phyloP scores from a whole-genome alignment of 176 grass and related monocot genomes.

The Oryza glaberrima region DNA sequence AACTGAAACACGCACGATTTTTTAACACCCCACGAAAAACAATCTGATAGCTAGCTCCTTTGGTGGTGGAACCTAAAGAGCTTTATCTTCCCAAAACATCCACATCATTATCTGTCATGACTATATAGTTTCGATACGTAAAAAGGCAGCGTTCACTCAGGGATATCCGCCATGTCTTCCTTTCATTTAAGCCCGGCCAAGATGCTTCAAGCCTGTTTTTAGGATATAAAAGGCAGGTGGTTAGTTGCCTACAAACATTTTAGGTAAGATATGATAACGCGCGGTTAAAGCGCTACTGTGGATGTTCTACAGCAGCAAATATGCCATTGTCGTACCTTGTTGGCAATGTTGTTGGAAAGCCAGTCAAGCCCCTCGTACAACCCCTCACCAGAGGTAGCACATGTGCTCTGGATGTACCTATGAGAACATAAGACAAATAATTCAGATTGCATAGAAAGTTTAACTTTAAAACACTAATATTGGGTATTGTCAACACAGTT shows the following conservation, averaged over 20 bases:
- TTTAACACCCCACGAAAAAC: constrained; percentile 45
- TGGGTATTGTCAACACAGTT: background rate
- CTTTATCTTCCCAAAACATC: constrained; percentile 39
- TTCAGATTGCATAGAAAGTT: background rate
- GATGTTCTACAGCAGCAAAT: background rate
- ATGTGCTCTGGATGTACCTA: constrained; percentile 72
- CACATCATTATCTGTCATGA: constrained; percentile 50
- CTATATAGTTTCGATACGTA: constrained; percentile 40
- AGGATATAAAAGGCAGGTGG: background rate
- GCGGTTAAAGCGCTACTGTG: no score
- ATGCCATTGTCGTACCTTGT: constrained; percentile 36
- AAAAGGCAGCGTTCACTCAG: constrained; percentile 11
- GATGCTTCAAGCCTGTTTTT: constrained; percentile 52
- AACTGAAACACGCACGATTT: constrained; percentile 28
- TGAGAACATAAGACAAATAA: background rate
- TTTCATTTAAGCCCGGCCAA: constrained; percentile 31
- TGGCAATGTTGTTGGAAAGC: constrained; percentile 70
- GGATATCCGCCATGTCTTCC: constrained; percentile 23
- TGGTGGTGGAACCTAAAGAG: constrained; percentile 16
- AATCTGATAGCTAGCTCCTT: constrained; percentile 49
- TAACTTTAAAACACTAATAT: background rate
- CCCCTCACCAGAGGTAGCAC: constrained; percentile 65
- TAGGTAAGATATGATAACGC: background rate
- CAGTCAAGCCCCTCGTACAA: constrained; percentile 66
- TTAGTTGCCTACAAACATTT: constrained; percentile 14